Percentiles rank a stretch among this genome's conserved stretches.
phyloP scores from a whole-genome alignment of 805 yeast species.

The Saccharomycopsis microspora region DNA sequence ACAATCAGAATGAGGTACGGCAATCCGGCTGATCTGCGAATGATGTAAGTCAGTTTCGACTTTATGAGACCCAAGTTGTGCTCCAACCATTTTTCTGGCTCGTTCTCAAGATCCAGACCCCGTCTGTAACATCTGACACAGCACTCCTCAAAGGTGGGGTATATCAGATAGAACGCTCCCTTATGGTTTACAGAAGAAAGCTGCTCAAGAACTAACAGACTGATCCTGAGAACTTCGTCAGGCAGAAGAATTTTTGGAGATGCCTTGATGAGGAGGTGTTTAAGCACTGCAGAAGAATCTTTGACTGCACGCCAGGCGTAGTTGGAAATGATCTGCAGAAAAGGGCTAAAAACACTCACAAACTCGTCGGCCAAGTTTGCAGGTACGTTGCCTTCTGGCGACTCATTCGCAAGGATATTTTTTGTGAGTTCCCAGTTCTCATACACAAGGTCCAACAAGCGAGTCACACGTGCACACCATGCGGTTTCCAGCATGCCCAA shows the following conservation, averaged over 20 bases:
- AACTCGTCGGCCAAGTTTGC: slow-evolving; percentile 28
- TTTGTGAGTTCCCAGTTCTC: slow-evolving; percentile 25
- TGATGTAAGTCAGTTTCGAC: slow-evolving; percentile 54
- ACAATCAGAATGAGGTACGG: slow-evolving; percentile 73
- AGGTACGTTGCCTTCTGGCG: slow-evolving; percentile 59
- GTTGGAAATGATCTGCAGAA: slow-evolving; percentile 41
- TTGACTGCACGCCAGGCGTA: slow-evolving; percentile 78
- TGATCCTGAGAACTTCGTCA: slow-evolving; percentile 24
- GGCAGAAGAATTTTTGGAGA: slow-evolving; percentile 18
- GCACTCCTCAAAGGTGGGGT: slow-evolving; percentile 64
- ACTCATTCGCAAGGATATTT: slow-evolving; percentile 47
- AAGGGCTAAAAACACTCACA: slow-evolving; percentile 15
- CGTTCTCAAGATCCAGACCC: slow-evolving; percentile 21
- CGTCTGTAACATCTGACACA: slow-evolving; percentile 41
- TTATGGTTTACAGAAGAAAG: slow-evolving; percentile 70
- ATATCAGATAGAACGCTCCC: slow-evolving; percentile 85
- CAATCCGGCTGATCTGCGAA: slow-evolving; percentile 87
- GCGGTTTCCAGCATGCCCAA: background rate
- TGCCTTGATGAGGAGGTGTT: slow-evolving; percentile 28
- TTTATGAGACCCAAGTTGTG: slow-evolving; percentile 41
- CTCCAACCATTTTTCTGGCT: slow-evolving; percentile 48
- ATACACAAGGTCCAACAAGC: slow-evolving; percentile 18
- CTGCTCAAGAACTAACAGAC: slow-evolving; percentile 52
- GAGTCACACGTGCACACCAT: slow-evolving; percentile 3
- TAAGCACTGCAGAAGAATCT: slow-evolving; percentile 53